These are phyloP conservation scores for Phytopythium vexans DNA, from an alignment of 352 stramenopile genomes.

Conservation along the genomic window DNA sequence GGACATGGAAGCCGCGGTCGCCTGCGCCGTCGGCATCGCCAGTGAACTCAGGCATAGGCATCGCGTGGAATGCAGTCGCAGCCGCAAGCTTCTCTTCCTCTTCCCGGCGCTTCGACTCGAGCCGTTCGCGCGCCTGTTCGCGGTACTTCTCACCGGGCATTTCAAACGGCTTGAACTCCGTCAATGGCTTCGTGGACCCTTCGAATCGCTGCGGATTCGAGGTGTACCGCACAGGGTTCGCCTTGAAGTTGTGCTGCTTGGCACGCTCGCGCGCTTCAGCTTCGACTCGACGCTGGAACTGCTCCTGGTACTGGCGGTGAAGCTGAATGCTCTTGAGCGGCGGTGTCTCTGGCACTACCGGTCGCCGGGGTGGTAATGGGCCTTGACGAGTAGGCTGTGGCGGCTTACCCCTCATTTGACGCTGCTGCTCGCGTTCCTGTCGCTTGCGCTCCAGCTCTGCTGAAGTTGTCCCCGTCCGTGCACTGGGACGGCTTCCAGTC, in stretches of 20 bases:
- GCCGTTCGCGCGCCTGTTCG: slow-evolving; percentile 52
- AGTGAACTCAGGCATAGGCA: slow-evolving; percentile 55
- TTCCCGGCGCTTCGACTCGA: slow-evolving; percentile 54
- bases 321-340: slow-evolving; percentile 69
- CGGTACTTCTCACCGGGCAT: slow-evolving; percentile 51
- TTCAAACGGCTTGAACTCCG: slow-evolving; percentile 63
- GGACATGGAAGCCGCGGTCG: slow-evolving; percentile 19
- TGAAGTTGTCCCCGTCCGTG: slow-evolving; percentile 25
- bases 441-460: slow-evolving; percentile 36
- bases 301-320: slow-evolving; percentile 70
- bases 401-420: not conserved
- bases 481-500: slow-evolving; percentile 30
- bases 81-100: slow-evolving; percentile 49
- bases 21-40: slow-evolving; percentile 11
- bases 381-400: slow-evolving; percentile 23
- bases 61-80: slow-evolving; percentile 50
- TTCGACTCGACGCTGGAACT: slow-evolving; percentile 55
- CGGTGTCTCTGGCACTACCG: slow-evolving; percentile 65
- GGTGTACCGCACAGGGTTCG: slow-evolving; percentile 62
- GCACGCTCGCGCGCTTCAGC: slow-evolving; percentile 53
- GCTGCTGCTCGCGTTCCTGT: slow-evolving; percentile 36
- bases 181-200: slow-evolving; percentile 69
- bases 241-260: slow-evolving; percentile 61
- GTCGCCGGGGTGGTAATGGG: slow-evolving; percentile 20
- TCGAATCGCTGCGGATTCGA: slow-evolving; percentile 57